Conservation (phyloP, 2,329 filamentous ascomycete species). For the Myriosclerotinia curreyana region DNA sequence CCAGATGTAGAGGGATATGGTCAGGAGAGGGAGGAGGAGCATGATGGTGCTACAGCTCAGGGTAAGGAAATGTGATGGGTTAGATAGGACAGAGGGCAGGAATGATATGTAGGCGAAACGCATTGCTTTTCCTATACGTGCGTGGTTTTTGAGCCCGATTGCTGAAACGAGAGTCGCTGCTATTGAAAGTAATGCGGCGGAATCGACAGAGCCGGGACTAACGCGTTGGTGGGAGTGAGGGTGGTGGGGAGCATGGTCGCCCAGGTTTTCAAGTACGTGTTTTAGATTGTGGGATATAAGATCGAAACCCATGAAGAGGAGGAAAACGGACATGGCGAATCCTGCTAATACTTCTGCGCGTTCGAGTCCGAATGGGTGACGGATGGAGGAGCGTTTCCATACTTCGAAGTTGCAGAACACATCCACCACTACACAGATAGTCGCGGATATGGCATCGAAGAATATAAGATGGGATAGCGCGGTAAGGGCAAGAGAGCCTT, state of each 20-base stretch:
- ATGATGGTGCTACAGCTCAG: constrained; percentile 80
- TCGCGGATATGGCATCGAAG: constrained; percentile 90
- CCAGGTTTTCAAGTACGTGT: constrained; percentile 75
- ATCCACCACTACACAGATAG: constrained; percentile 88
- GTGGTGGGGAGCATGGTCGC: constrained; percentile 71
- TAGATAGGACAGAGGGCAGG: constrained; percentile 82
- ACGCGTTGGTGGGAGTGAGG: constrained; percentile 64
- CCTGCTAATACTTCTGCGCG: constrained; percentile 90
- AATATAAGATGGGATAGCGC: constrained; percentile 90
- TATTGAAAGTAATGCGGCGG: constrained; percentile 78
- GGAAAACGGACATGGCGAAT: constrained; percentile 91
- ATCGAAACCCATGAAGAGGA: constrained; percentile 97
- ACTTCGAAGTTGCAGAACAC: constrained; percentile 96
- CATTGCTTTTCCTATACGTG: constrained; percentile 88
- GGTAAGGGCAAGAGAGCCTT: constrained; percentile 85
- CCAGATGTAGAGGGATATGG: constrained; percentile 75
- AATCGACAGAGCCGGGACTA: constrained; percentile 72
- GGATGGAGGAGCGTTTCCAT: constrained; percentile 88
- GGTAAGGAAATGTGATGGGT: constrained; percentile 92
- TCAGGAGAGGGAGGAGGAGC: constrained; percentile 76
- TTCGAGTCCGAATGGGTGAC: constrained; percentile 91
- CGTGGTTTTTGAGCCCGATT: constrained; percentile 83
- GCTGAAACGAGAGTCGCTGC: constrained; percentile 80
- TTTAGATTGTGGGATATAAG: constrained; percentile 91
- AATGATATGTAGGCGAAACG: constrained; percentile 77